Evolutionary conservation across 208 protist genomes (phyloP), one percentile per base, ranked within the genome.

Genomic region (Leishmania aethiopica): DNA sequence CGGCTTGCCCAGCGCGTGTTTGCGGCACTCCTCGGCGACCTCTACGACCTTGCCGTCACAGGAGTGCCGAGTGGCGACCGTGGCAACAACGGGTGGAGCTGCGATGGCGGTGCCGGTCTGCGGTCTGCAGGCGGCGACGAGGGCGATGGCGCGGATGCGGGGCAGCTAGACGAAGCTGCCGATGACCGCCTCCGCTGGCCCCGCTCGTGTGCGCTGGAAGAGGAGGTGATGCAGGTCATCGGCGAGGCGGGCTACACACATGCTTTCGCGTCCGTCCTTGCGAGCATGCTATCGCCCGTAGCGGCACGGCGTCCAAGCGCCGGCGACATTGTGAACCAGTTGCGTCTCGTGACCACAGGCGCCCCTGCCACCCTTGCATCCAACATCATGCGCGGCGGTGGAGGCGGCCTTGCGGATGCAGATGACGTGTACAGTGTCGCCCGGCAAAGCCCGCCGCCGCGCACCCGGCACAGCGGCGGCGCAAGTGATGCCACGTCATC

Each of bases 281-380:
- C 81, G 15, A 51, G 69, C 5, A 55, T 82, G 59, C 71, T 88
- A 32, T 88, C 85, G 8, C 85, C 85, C 19, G 85, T 88, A 6
- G 75, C 85, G 40, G 81, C 85, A 40, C 81, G 85, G 3, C 81
- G 85, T 0, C 82, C 85, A n/a, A 75, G 66, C 64, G 83, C 82
- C 2, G 71, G 79, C 2, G 76, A 75, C 32, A 53, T 88, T 1
- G 78, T 88, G 17, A 55, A 72, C 15, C 78, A 81, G 37, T 67
- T 88, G 49, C 81, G 80, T 45, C 53, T 88, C 3, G 55, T 77
- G 32, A 57, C 32, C 66, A 32, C 49, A 13, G 25, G 51, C 13
- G 55, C 59, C 37, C 11, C 28, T 28, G 69, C 75, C 55, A 40
- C 55, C 3, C 15, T 51, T 57, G 10, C 19, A n/a, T 47, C 17